Evolutionary conservation across 2,329 filamentous ascomycete species (phyloP), one percentile per base, ranked within the genome.

Genomic region (Esteya vermicola): DNA sequence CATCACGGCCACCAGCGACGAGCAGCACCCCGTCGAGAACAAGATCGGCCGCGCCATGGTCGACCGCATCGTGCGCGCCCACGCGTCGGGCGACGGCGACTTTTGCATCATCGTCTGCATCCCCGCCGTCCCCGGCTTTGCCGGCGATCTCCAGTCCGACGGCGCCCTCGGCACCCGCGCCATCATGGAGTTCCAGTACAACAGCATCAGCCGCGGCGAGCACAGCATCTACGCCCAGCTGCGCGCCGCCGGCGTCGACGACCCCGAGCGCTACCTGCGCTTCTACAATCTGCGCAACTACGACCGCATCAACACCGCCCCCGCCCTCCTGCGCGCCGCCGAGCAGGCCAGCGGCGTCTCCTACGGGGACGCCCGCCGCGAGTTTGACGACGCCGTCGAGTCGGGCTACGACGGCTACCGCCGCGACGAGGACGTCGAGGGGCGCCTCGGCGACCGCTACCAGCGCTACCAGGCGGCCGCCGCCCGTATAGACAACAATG

Each of bases 161-260:
- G 78, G 73, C 19, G 77, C 80, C 9, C 64, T 89, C 1, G 81
- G 81, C 19, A 91, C 84, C 0, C 68, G 85, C 27, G 85, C 83
- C 6, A 89, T 93, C 51, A 88, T 91, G 81, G 83, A 91, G 54
- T 89, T 81, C 56, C 84, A 91, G 54, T 89, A 91, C 59, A 68
- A 75, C 52, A 81, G 75, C 38, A 91, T 91, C 60, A 81, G 75
- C 57, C 75, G 83, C 27, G 81, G 82, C 25, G 81, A 81, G 3
- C 62, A 83, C 55, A 82, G 76, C 43, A 91, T 93, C 54, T 78
- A 88, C 53, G 82, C 88, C 55, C 67, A 67, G 34, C 69, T 88
- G 39, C 64, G 66, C 16, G 64, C 70, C 40, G 68, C 71, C 25
- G 82, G 83, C 9, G 68, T 86, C 37, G 68, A 62, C 2, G 65